A percentile compares a stretch with the other conserved stretches of the same genome.
phyloP scores from a whole-genome alignment of 345 rosid genomes.

The Arabidopsis thaliana region TAIR10.1 NC_003076.8:25193501-25194000 shows the following conservation, averaged over 20 bases:
- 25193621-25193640: background rate
- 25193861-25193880: background rate
- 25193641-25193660: background rate
- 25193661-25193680: constrained; percentile 7
- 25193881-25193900: background rate
- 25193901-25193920: constrained; percentile 16
- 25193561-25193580: constrained; percentile 2
- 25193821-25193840: constrained; percentile 1
- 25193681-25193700: constrained; percentile 23
- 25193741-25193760: background rate
- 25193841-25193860: background rate
- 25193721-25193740: background rate
- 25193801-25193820: constrained; percentile 13
- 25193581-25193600: background rate
- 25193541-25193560: constrained; percentile 27
- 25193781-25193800: too few species aligned
- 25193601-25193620: background rate
- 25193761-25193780: constrained; percentile 4
- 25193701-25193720: constrained; percentile 2
- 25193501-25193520: background rate
- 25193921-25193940: constrained; percentile 96
- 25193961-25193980: constrained; percentile 88
- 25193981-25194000: constrained; percentile 72
- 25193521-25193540: background rate
- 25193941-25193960: constrained; percentile 93